Evolutionary conservation across 2,329 filamentous ascomycete species (phyloP).

Genomic region (Fusarium concolor): DNA sequence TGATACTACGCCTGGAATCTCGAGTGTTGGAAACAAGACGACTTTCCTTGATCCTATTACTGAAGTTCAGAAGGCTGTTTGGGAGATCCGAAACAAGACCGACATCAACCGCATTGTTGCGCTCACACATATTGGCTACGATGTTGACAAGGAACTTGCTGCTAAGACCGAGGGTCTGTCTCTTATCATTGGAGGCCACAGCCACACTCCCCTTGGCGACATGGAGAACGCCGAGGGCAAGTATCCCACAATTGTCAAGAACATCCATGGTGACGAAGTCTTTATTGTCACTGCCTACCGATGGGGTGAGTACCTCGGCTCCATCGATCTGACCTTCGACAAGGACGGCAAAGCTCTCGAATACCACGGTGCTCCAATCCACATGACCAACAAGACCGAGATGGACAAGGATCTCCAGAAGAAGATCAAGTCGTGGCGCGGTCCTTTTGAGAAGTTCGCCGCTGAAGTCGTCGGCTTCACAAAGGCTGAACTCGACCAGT

Average conservation of each 20-base stretch:
- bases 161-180: slow-evolving; percentile 70
- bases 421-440: slow-evolving; percentile 69
- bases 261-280: slow-evolving; percentile 72
- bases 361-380: slow-evolving; percentile 73
- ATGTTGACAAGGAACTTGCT: slow-evolving; percentile 71
- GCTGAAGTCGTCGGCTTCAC: slow-evolving; percentile 67
- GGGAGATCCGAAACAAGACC: slow-evolving; percentile 70
- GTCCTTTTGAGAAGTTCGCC: slow-evolving; percentile 70
- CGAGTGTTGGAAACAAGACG: slow-evolving; percentile 68
- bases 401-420: slow-evolving; percentile 68
- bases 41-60: slow-evolving; percentile 67
- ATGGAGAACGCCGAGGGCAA: slow-evolving; percentile 68
- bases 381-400: slow-evolving; percentile 69
- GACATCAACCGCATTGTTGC: slow-evolving; percentile 73
- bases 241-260: slow-evolving; percentile 72
- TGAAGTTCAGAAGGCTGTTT: slow-evolving; percentile 70
- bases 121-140: slow-evolving; percentile 75
- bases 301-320: slow-evolving; percentile 76
- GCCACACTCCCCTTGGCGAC: slow-evolving; percentile 69
- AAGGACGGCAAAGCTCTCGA: slow-evolving; percentile 68
- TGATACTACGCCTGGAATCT: slow-evolving; percentile 67
- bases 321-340: slow-evolving; percentile 75
- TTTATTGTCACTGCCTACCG: slow-evolving; percentile 76
- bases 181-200: slow-evolving; percentile 75
- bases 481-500: slow-evolving; percentile 68